phyloP scores from a whole-genome alignment of 73 alveolate species.

The Uronychia binucleata region DNA sequence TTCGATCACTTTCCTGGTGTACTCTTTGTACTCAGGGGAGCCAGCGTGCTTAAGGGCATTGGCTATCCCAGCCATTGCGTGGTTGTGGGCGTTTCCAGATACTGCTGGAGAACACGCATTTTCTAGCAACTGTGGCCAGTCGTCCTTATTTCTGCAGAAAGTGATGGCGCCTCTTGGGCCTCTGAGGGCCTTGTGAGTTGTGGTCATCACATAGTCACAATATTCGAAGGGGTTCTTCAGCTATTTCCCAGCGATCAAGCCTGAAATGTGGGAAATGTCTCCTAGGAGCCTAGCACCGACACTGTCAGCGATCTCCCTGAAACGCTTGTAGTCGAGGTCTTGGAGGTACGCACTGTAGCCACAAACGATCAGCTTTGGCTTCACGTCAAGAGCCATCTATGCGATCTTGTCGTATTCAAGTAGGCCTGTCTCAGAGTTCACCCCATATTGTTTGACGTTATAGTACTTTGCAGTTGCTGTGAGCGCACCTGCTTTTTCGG shows the following conservation, averaged over 20 bases:
- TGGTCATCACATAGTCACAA: conserved; percentile 79
- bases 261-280: conserved; percentile 77
- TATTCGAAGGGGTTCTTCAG: conserved; percentile 77
- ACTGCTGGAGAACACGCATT: conserved; percentile 74
- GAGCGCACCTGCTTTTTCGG: conserved; percentile 53
- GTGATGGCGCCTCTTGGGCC: conserved; percentile 84
- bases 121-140: conserved; percentile 44
- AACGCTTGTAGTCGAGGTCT: conserved; percentile 72
- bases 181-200: conserved; percentile 81
- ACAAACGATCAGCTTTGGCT: conserved; percentile 78
- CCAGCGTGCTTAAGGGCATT: conserved; percentile 73
- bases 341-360: conserved; percentile 80
- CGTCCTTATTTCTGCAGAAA: conserved; percentile 58
- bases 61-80: conserved; percentile 68
- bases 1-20: conserved; percentile 47
- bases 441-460: conserved; percentile 52
- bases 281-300: conserved; percentile 76
- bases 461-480: conserved; percentile 67
- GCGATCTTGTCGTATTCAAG: conserved; percentile 78
- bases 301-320: conserved; percentile 73
- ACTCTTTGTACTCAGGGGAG: conserved; percentile 52
- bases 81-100: conserved; percentile 79
- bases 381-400: conserved; percentile 57
- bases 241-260: conserved; percentile 65
- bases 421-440: conserved; percentile 64